A percentile compares a stretch with the other conserved stretches of the same genome.
phyloP scores from a whole-genome alignment of 768 basidiomycete genomes.

The Tremella fuciformis region DNA sequence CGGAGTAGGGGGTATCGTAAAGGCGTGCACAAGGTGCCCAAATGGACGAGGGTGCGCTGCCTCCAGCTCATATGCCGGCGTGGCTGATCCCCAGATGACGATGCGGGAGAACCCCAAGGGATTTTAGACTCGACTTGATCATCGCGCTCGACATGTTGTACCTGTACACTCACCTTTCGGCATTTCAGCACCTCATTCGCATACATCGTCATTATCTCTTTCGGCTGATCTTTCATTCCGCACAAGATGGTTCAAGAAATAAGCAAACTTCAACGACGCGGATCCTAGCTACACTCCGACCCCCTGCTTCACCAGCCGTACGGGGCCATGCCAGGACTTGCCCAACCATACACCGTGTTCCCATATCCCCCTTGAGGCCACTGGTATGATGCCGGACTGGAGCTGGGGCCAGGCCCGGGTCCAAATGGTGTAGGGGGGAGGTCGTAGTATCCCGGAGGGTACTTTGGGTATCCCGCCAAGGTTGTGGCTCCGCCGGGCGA shows the following conservation, averaged over 20 bases:
- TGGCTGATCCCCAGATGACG: constrained; percentile 60
- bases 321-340: neutral
- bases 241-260: too few relatives aligned
- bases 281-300: neutral
- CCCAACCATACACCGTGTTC: neutral
- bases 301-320: neutral
- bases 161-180: constrained; percentile 12
- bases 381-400: neutral
- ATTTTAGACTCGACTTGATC: constrained; percentile 59
- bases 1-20: constrained; percentile 76
- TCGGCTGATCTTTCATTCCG: too few relatives aligned
- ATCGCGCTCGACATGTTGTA: constrained; percentile 12
- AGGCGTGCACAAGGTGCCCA: constrained; percentile 95
- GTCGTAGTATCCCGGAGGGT: constrained; percentile 4
- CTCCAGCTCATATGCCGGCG: neutral
- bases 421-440: neutral
- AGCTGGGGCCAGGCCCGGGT: neutral
- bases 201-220: neutral
- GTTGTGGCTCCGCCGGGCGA: neutral
- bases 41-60: constrained; percentile 63
- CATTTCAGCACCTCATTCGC: constrained; percentile 3
- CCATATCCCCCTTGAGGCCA: constrained; percentile 3
- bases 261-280: too few relatives aligned
- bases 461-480: neutral
- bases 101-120: constrained; percentile 84